Base-by-base conservation (phyloP, 345 rosid genomes). In the Alliaria petiolata region DNA sequence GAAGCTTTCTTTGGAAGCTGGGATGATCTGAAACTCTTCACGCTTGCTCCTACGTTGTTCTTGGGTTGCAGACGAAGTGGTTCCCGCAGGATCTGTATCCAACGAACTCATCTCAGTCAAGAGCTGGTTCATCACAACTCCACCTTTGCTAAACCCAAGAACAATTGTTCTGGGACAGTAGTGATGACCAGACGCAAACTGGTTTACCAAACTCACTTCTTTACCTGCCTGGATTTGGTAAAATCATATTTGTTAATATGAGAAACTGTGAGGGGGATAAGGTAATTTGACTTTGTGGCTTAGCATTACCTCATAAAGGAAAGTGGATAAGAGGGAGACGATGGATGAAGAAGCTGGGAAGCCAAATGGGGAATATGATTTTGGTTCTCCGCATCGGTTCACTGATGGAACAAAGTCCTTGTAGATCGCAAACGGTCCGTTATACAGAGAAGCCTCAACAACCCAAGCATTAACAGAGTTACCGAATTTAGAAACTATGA, bases 91-190 rank as follows among this genome's bases (percentile, higher is more conserved):
- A 56, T 70, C 42, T 31, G 44, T 26, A 65, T 80, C 85, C 17
- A 68, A 56, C 22, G 60, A 73, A 38, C 88, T 82, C 6, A 90
- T 83, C 83, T 93, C 97, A 17, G 81, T 73, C 9, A 89, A 78
- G 20, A 93, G 74, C 87, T 93, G 98, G 80, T 93, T 93, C 38
- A 90, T 74, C 67, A 86, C 96, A 42, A 89, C 83, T 8, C 98
- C 98, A 17, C 97, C 98, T 44, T 90, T 89, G 75, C 98, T 90
- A 77, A 93, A 93, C 14, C 98, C 98, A 17, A 93, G 84, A 64
- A 93, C 39, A 73, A 80, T 46, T 0, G 96, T 85, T 62, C 67
- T 88, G 0, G 92, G 89, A 35, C 34, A 70, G 35, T 44, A n/a
- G n/a, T n/a, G 44, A 28, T 53, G 65, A 12, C 14, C 69, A 3